Evolutionary conservation across 768 basidiomycete genomes (phyloP).

Genomic region (Russula griseocarnosa): DNA sequence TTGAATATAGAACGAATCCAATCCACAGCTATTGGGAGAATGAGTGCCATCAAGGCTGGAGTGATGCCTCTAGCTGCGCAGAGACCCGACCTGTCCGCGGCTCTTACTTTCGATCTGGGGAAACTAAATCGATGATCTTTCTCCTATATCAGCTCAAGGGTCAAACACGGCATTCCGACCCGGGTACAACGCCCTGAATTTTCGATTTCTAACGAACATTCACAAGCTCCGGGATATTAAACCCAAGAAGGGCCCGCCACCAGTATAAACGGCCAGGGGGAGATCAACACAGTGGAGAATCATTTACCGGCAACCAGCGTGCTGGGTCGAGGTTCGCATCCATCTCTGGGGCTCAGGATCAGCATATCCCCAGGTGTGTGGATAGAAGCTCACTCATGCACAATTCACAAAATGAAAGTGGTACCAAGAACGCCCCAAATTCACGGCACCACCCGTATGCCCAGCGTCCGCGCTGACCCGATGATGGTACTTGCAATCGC

Average conservation of each 20-base stretch:
- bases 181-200: slow-evolving; percentile 22
- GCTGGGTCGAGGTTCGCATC: slow-evolving; percentile 10
- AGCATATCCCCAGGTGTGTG: slow-evolving; percentile 17
- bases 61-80: slow-evolving; percentile 21
- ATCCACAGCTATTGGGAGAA: slow-evolving; percentile 6
- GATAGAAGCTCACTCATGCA: slow-evolving; percentile 15
- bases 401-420: slow-evolving; percentile 12
- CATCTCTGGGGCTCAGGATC: slow-evolving; percentile 15
- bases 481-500: slow-evolving; percentile 84
- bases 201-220: slow-evolving; percentile 28
- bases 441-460: slow-evolving; percentile 87
- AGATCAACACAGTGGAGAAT: slow-evolving; percentile 19
- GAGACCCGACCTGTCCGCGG: slow-evolving; percentile 25
- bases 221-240: slow-evolving; percentile 28
- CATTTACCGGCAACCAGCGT: slow-evolving; percentile 23
- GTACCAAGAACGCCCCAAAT: slow-evolving; percentile 25
- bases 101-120: slow-evolving; percentile 26
- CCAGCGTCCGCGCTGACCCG: slow-evolving; percentile 84
- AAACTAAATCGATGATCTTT: slow-evolving; percentile 29
- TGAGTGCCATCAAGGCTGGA: slow-evolving; percentile 28
- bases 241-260: slow-evolving; percentile 24
- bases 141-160: slow-evolving; percentile 24
- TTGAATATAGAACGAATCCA: slow-evolving; percentile 4
- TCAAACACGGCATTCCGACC: slow-evolving; percentile 26
- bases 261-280: slow-evolving; percentile 22